These are phyloP conservation scores for Kluyveromyces siamensis DNA, from an alignment of 805 yeast species.

Conservation along the genomic window DNA sequence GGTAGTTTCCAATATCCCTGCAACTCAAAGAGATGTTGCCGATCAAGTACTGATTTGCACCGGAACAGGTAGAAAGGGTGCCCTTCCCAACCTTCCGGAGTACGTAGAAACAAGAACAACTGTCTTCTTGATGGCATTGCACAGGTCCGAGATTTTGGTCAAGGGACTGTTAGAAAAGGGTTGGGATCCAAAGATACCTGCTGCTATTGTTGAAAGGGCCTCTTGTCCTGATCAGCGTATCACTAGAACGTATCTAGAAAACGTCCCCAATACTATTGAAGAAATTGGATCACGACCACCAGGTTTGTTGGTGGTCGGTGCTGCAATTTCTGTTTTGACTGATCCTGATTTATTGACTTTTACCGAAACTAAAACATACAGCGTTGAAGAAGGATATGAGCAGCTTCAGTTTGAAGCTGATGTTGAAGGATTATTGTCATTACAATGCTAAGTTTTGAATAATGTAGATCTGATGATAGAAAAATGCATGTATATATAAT, in stretches of 20 bases:
- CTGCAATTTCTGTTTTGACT: conserved; percentile 51
- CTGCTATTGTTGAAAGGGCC: conserved; percentile 83
- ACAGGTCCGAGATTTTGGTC: conserved; percentile 46
- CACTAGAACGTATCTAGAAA: conserved; percentile 58
- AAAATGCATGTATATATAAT: neutral
- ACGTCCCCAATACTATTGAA: conserved; percentile 65
- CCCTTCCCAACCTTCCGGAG: conserved; percentile 67
- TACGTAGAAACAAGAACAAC: conserved; percentile 69
- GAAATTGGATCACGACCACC: conserved; percentile 86
- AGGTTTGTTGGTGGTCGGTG: conserved; percentile 76
- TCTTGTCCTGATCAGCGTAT: conserved; percentile 90
- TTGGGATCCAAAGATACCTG: conserved; percentile 71
- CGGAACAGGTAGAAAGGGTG: conserved; percentile 88
- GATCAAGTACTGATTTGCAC: conserved; percentile 92
- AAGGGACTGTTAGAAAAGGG: conserved; percentile 43
- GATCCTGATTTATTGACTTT: conserved; percentile 15
- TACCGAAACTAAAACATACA: conserved; percentile 15
- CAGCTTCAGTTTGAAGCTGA: conserved; percentile 9
- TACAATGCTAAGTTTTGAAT: neutral
- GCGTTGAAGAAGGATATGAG: conserved; percentile 31
- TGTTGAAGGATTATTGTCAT: neutral
- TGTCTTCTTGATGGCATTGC: conserved; percentile 83
- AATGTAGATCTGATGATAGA: neutral
- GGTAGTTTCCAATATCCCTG: conserved; percentile 71
- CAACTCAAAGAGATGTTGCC: conserved; percentile 85